Conservation (phyloP, 2,329 filamentous ascomycete genomes). For the Mariannaea elegans region DNA sequence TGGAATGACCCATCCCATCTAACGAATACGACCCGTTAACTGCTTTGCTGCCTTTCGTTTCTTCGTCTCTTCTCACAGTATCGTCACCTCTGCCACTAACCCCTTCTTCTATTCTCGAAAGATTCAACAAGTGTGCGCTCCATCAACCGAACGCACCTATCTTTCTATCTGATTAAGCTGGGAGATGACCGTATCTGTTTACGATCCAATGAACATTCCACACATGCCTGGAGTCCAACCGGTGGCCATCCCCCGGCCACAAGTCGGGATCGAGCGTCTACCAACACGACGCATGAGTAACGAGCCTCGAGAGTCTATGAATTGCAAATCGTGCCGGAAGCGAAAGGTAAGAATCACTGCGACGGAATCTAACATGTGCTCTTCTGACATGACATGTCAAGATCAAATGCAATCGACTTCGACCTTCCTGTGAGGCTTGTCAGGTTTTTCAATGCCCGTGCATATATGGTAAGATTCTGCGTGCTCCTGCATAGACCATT, state of each 20-base stretch:
- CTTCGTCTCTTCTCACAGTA: background rate
- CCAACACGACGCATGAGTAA: conserved; percentile 75
- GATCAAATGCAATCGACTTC: conserved; percentile 92
- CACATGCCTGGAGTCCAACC: conserved; percentile 56
- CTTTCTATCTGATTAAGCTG: conserved; percentile 12
- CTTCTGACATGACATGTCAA: conserved; percentile 47
- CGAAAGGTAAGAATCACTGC: conserved; percentile 71
- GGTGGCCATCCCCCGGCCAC: conserved; percentile 73
- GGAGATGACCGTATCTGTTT: conserved; percentile 51
- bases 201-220: conserved; percentile 53
- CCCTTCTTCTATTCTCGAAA: background rate
- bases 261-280: conserved; percentile 83
- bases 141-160: background rate
- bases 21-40: background rate
- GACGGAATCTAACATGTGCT: conserved; percentile 1
- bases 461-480: conserved; percentile 75
- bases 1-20: conserved; percentile 7
- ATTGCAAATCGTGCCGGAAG: conserved; percentile 94
- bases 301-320: conserved; percentile 90
- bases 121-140: background rate
- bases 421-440: conserved; percentile 87
- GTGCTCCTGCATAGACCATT: background rate
- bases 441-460: conserved; percentile 89
- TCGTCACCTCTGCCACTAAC: background rate
- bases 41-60: background rate